phyloP scores from a whole-genome alignment of 805 yeast genomes.

The Candida quercuum region DNA sequence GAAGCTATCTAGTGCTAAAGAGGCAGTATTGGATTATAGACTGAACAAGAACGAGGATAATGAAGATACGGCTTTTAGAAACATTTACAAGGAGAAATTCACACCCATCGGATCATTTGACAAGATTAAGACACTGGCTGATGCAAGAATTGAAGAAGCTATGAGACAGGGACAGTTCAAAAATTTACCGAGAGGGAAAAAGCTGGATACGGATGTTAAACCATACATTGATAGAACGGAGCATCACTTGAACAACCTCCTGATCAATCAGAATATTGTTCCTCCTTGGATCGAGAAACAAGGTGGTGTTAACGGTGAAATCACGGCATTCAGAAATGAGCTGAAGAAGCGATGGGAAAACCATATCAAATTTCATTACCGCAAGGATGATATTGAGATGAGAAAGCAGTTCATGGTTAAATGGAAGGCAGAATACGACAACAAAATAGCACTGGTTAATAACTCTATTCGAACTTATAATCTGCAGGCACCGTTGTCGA shows the following conservation, averaged over 20 bases:
- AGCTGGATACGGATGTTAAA: constrained; percentile 38
- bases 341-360: constrained; percentile 37
- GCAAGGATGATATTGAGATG: constrained; percentile 9
- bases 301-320: constrained; percentile 43
- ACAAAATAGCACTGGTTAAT: constrained; percentile 37
- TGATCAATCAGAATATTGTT: constrained; percentile 67
- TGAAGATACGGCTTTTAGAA: constrained; percentile 43
- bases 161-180: constrained; percentile 64
- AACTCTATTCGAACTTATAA: constrained; percentile 52
- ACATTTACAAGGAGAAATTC: constrained; percentile 59
- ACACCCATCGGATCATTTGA: constrained; percentile 34
- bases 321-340: constrained; percentile 41
- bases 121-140: constrained; percentile 61
- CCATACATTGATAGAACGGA: constrained; percentile 65
- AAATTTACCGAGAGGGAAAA: constrained; percentile 59
- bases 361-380: constrained; percentile 9
- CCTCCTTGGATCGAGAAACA: constrained; percentile 93
- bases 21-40: constrained; percentile 58
- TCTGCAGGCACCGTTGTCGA: constrained; percentile 56
- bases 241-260: constrained; percentile 72
- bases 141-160: constrained; percentile 71
- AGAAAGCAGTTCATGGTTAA: constrained; percentile 11
- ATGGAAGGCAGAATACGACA: constrained; percentile 19
- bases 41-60: constrained; percentile 30
- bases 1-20: constrained; percentile 57